Conservation (phyloP, 2,329 filamentous ascomycete genomes). For the Parastagonospora nodorum region DNA sequence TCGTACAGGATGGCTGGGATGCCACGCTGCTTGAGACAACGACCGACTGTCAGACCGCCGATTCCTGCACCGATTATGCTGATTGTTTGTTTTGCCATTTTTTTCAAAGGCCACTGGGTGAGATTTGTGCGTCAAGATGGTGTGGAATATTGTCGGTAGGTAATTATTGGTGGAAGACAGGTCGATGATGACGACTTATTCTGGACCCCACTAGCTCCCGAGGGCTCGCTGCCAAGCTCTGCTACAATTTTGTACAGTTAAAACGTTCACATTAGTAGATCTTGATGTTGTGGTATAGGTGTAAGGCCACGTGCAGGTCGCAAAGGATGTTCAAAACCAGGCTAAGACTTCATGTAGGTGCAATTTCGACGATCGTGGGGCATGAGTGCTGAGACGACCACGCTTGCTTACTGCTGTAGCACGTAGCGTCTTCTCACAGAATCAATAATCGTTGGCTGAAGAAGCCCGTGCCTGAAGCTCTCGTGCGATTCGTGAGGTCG, state of each 20-base stretch:
- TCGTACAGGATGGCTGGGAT: conserved; percentile 44
- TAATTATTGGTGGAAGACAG: too few relatives aligned
- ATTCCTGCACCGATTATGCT: conserved; percentile 53
- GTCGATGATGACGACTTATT: too few relatives aligned
- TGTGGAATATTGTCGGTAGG: not conserved
- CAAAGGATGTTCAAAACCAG: too few relatives aligned
- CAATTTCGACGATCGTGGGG: too few relatives aligned
- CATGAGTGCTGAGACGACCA: too few relatives aligned
- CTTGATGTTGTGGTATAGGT: too few relatives aligned
- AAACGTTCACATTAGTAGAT: too few relatives aligned
- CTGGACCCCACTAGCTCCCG: not conserved
- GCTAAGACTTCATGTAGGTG: too few relatives aligned
- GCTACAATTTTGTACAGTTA: not conserved
- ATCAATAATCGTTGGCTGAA: not conserved
- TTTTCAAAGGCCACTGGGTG: not conserved
- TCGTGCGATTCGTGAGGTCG: not conserved
- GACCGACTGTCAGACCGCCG: conserved; percentile 49
- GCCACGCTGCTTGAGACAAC: conserved; percentile 38
- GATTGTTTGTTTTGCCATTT: conserved; percentile 2
- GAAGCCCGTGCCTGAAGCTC: not conserved
- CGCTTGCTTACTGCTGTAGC: not conserved
- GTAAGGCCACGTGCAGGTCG: too few relatives aligned
- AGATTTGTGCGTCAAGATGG: not conserved
- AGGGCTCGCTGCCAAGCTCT: not conserved
- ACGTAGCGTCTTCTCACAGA: not conserved